Evolutionary conservation across 352 stramenopile species (phyloP), one percentile per base, ranked within the genome.

Genomic region (Globisporangium takayamanum): DNA sequence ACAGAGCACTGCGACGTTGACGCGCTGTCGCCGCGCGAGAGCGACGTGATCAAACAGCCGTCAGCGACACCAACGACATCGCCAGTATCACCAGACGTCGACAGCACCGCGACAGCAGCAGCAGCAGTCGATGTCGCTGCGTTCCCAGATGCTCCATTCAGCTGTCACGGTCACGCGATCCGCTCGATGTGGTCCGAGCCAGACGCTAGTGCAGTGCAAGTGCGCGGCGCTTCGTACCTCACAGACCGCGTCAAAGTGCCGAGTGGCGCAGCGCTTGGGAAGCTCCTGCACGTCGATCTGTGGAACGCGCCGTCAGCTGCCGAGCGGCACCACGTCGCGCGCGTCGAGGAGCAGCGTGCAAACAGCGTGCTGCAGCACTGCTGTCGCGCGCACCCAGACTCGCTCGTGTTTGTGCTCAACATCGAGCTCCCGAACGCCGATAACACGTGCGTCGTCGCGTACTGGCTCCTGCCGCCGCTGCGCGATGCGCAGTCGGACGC

Each of bases 381-480:
- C 37, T 55, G 53, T 2, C 53, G 73, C 8, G 64, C 76, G n/a
- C 74, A 77, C 57, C 68, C 73, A 0, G 64, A 83, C 52, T 76
- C 80, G 53, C 84, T 88, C 39, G 73, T 95, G 28, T 94, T 95
- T 60, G 66, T 95, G n/a, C 66, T 96, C 53, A 95, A 95, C 63
- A 76, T 96, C 30, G 70, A 90, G 62, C 63, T 96, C 11, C 88
- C 87, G 1, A 88, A 87, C 33, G 61, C 72, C 0, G 73, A 86
- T 15, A 85, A 88, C 57, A 67, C 89, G 50, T 83, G 74, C 60
- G 60, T 92, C 15, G 87, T 95, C 51, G 67, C 74, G 26, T 95
- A 94, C 66, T 95, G 76, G 79, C 74, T 88, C 37, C 48, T 89
- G 14, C 69, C 76, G 3, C 60, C 61, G 7, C 51, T 64, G 14